Evolutionary conservation across 768 basidiomycete species (phyloP).

Genomic region (Leucocoprinus birnbaumii): DNA sequence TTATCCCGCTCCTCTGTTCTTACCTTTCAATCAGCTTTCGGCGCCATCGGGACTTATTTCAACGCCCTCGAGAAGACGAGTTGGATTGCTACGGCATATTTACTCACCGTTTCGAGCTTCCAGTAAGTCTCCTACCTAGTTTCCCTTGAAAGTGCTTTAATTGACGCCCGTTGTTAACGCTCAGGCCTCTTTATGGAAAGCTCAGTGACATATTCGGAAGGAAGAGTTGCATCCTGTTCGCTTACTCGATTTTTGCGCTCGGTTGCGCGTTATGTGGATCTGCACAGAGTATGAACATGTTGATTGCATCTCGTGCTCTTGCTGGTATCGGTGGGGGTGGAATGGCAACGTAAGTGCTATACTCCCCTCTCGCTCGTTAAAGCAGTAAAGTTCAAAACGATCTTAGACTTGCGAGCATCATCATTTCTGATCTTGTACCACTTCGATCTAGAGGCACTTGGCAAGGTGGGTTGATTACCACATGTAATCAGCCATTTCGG

Average conservation of each 20-base stretch:
- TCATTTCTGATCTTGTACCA: conserved; percentile 42
- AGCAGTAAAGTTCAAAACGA: conserved; percentile 37
- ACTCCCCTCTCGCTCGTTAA: conserved; percentile 22
- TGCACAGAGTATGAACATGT: conserved; percentile 36
- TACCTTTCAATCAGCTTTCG: conserved; percentile 33
- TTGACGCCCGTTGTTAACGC: not conserved
- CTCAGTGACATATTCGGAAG: conserved; percentile 47
- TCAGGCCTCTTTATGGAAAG: conserved; percentile 62
- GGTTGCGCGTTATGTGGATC: conserved; percentile 43
- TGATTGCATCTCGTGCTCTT: conserved; percentile 38
- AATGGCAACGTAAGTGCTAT: conserved; percentile 50
- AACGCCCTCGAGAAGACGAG: conserved; percentile 62
- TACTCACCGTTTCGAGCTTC: conserved; percentile 57
- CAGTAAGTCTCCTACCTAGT: conserved; percentile 36
- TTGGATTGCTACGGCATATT: conserved; percentile 64
- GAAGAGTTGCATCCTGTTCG: conserved; percentile 32
- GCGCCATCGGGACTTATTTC: conserved; percentile 54
- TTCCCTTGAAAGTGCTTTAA: not conserved
- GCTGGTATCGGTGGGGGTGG: conserved; percentile 37
- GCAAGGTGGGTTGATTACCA: conserved; percentile 20
- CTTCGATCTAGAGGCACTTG: conserved; percentile 40
- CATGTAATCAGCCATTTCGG: not conserved
- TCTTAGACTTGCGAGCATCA: conserved; percentile 31
- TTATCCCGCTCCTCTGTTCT: not conserved
- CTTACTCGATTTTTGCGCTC: conserved; percentile 33